Evolutionary conservation across 768 basidiomycete genomes (phyloP), one percentile per base, ranked within the genome.

Genomic region (Auriculariales sp.): DNA sequence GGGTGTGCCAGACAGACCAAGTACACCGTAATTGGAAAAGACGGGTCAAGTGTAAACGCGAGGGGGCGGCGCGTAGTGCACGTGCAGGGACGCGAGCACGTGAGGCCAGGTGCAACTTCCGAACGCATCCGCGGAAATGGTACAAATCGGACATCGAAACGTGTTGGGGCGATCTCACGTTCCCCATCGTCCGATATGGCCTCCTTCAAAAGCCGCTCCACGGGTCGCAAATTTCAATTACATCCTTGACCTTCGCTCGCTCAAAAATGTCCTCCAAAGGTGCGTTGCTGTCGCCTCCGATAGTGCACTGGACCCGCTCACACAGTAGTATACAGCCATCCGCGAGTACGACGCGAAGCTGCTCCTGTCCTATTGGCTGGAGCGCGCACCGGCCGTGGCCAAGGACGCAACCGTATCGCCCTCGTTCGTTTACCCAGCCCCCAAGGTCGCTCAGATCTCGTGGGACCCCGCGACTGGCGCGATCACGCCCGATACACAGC

Each of bases 301-400:
- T 27, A 19, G 4, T 32, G 14, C 28, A 3, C 48, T 34, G 28
- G 34, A 44, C 3, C 49, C 33, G 31, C 19, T 15, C 28, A 12
- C 30, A 14, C 45, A 22, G 4, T 22, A 10, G 14, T 25, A 17
- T 24, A 27, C 49, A 81, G 80, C 83, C 58, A 94, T 97, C 71
- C 85, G 88, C 63, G 92, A 97, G 75, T 98, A 91, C 75, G 94
- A 99, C 65, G 94, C 94, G 57, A 99, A 98, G 74, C 87, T 97
- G 58, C 77, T 98, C 56, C 74, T 98, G 28, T 89, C 92, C 32
- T 95, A 97, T 75, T 97, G 92, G 92, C 83, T 98, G 55, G 80
- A 87, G 66, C 81, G 91, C 54, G 85, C 91, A 11, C 87, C 92
- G 27, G 62, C 83, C 11, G 79, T 88, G 58, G 79, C 83, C 36